Percentiles rank a stretch among this genome's conserved stretches.
Conservation (phyloP, 2,329 filamentous ascomycete species). For the Fusarium armeniacum region DNA sequence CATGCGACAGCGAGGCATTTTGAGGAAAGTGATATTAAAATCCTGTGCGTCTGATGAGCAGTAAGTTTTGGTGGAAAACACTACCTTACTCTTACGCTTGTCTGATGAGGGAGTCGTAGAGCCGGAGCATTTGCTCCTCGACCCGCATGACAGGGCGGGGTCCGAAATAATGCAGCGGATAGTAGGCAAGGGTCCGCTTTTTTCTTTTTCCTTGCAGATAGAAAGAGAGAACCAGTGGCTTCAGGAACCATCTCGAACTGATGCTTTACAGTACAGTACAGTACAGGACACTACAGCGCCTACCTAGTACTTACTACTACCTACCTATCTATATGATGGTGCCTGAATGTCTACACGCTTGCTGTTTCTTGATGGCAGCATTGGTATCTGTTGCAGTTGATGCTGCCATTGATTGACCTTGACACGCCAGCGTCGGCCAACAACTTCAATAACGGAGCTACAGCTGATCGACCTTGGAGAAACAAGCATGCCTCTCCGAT, state of each 20-base stretch:
- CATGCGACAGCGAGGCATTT: constrained; percentile 52
- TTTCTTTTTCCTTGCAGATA: constrained; percentile 8
- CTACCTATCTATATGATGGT: neutral
- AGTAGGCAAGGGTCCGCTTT: constrained; percentile 38
- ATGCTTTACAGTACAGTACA: neutral
- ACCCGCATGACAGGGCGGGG: constrained; percentile 51
- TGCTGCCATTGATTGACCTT: neutral
- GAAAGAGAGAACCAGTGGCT: constrained; percentile 13
- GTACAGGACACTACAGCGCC: neutral
- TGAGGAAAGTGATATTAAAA: constrained; percentile 49
- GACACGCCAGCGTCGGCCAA: constrained; percentile 5
- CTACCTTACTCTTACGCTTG: constrained; percentile 37
- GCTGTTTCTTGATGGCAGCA: neutral
- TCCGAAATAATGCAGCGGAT: constrained; percentile 49
- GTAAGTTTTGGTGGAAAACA: constrained; percentile 47
- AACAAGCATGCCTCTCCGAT: constrained; percentile 1
- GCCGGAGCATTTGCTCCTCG: constrained; percentile 56
- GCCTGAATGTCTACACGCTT: neutral
- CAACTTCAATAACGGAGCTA: constrained; percentile 8
- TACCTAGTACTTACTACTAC: too few species aligned
- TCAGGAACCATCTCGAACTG: constrained; percentile 9
- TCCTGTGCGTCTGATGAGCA: constrained; percentile 49
- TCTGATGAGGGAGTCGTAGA: constrained; percentile 47
- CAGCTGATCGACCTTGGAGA: constrained; percentile 2
- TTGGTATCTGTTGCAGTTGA: neutral